Evolutionary conservation across 2,329 filamentous ascomycete genomes (phyloP).

Genomic region (Xylariales sp.): DNA sequence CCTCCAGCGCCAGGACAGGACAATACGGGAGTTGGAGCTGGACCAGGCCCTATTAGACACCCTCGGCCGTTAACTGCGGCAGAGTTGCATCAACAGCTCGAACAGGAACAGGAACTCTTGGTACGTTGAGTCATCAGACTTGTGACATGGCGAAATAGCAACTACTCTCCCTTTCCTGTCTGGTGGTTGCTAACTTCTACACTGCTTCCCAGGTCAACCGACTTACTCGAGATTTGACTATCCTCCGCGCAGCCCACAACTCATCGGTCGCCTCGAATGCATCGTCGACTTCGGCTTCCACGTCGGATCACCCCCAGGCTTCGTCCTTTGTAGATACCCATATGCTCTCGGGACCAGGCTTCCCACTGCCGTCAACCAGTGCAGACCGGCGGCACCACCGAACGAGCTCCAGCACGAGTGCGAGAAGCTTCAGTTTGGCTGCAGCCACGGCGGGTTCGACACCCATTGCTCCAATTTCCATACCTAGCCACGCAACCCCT

Average conservation of each 20-base stretch:
- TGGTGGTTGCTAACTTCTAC: too few relatives aligned
- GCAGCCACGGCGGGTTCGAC: conserved; percentile 35
- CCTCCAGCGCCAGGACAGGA: conserved; percentile 23
- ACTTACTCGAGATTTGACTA: conserved; percentile 79
- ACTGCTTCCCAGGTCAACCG: conserved; percentile 84
- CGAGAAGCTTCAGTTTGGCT: conserved; percentile 42
- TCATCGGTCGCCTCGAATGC: conserved; percentile 62
- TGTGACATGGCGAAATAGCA: too few relatives aligned
- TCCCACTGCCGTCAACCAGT: conserved; percentile 50
- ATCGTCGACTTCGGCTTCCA: conserved; percentile 54
- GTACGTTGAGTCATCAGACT: too few relatives aligned
- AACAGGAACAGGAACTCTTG: conserved; percentile 93
- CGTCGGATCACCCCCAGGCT: conserved; percentile 40
- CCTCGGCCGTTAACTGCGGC: conserved; percentile 83
- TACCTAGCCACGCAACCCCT: conserved; percentile 18
- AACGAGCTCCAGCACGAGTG: conserved; percentile 52
- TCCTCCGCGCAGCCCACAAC: conserved; percentile 70
- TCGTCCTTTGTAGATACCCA: conserved; percentile 42
- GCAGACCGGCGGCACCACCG: conserved; percentile 49
- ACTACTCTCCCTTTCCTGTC: too few relatives aligned
- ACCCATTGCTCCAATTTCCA: conserved; percentile 24
- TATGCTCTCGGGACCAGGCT: conserved; percentile 52
- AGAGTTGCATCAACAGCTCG: conserved; percentile 82
- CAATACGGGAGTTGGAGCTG: conserved; percentile 44
- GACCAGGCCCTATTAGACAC: conserved; percentile 74